Evolutionary conservation across 805 yeast genomes (phyloP), one percentile per base, ranked within the genome.

Genomic region (Zygosaccharomyces bisporus): DNA sequence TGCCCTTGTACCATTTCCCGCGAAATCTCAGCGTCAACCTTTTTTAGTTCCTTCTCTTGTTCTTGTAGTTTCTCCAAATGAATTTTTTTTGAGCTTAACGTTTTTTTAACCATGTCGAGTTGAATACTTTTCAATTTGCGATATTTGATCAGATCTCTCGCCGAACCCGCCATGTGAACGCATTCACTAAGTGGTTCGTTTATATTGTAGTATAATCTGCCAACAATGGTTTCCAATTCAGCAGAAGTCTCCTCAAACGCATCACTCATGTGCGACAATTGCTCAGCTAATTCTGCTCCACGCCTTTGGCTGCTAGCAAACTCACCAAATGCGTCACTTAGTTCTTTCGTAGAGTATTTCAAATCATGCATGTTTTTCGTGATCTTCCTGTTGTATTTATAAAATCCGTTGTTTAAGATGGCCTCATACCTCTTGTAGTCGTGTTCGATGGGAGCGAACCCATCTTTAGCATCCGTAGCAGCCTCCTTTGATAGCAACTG

Each of bases 181-280:
- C 56, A 51, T 29, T 64, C 68, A 47, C 58, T 56, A 14, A 64
- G 50, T 6, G 64, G 63, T 39, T 64, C 68, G 42, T 58, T 52
- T 21, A 64, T 52, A 39, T 62, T 61, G 48, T 61, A 63, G 41
- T 63, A 61, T 14, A 63, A 44, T 17, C 49, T 45, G 12, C 63
- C 62, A 4, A 60, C 66, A 2, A 61, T 36, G 7, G 50, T 49
- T 41, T 61, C 66, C 34, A 61, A 38, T 23, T 56, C 44, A 7
- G 46, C 33, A 1, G 63, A 43, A 8, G 55, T 45, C 27, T 58
- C 63, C 27, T 57, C 61, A 48, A 51, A 61, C 0, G 54, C 47
- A 36, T 56, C 56, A 44, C 67, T 61, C 8, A 57, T 34, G 36
- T 59, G 54, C 2, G 61, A 50, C 8, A 63, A 44, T 21, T 53